A percentile compares a stretch with the other conserved stretches of the same genome.
phyloP scores from a whole-genome alignment of 2,329 filamentous ascomycete species.

The Herpomyces periplanetae region DNA sequence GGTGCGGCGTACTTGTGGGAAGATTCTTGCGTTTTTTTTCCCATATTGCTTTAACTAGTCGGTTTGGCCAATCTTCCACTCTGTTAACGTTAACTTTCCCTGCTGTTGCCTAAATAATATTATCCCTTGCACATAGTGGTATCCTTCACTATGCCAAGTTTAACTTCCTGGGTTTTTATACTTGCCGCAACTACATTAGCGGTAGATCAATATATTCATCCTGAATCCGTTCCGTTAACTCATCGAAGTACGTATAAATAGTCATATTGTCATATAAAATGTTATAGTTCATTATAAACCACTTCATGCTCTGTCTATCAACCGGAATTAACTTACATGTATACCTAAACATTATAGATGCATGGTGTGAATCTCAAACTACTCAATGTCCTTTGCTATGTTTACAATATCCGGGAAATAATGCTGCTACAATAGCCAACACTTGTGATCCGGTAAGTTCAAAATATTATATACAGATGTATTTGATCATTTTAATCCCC shows the following conservation, averaged over 20 bases:
- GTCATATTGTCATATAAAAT: no score
- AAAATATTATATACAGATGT: neutral
- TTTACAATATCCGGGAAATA: slow-evolving; percentile 14
- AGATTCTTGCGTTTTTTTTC: no score
- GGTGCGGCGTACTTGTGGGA: no score
- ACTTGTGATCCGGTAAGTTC: slow-evolving; percentile 21
- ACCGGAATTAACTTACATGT: neutral
- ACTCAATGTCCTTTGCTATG: slow-evolving; percentile 31
- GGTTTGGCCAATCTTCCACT: no score
- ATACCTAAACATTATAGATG: slow-evolving; percentile 9
- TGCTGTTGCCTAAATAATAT: no score
- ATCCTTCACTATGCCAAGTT: no score
- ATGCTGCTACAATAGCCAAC: slow-evolving; percentile 14
- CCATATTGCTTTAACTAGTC: no score
- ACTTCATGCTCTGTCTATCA: slow-evolving; percentile 1
- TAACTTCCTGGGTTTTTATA: no score
- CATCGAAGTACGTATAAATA: slow-evolving; percentile 16
- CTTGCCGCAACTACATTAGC: slow-evolving; percentile 13
- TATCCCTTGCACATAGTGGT: no score
- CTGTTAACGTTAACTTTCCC: no score
- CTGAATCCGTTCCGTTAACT: slow-evolving; percentile 14
- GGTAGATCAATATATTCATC: slow-evolving; percentile 19
- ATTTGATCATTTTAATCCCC: neutral
- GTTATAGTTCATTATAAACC: no score
- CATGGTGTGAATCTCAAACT: slow-evolving; percentile 23